A percentile compares a stretch with the other conserved stretches of the same genome.
phyloP scores from a whole-genome alignment of 2,329 filamentous ascomycete species.

The Cladophialophora yegresii region DNA sequence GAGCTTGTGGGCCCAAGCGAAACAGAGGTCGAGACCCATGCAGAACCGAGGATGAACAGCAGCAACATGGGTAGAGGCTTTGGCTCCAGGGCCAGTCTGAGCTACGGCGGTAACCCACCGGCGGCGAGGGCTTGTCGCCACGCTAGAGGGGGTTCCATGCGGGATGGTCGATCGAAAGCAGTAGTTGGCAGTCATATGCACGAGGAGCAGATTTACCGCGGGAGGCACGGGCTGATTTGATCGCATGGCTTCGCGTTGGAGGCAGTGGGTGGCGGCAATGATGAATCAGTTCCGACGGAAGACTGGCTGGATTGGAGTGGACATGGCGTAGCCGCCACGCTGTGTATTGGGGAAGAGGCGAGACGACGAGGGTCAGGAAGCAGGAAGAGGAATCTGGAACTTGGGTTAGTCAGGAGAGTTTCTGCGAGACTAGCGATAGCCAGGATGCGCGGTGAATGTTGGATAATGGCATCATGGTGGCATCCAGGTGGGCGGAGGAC shows the following conservation, averaged over 20 bases:
- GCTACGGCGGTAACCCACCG: background rate
- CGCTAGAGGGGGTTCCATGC: background rate
- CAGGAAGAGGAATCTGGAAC: conserved; percentile 1
- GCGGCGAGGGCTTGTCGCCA: background rate
- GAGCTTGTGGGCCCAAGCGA: background rate
- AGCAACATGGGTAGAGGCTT: background rate
- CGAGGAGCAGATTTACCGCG: background rate
- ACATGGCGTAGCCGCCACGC: background rate
- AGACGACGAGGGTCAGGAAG: background rate
- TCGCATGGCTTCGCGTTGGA: background rate
- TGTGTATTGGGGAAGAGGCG: background rate
- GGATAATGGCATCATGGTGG: background rate
- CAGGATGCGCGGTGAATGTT: background rate
- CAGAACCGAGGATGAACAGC: background rate
- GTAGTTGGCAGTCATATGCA: background rate
- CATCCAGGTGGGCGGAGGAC: background rate
- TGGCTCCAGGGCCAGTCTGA: background rate
- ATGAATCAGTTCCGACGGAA: background rate
- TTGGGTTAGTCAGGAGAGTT: conserved; percentile 10
- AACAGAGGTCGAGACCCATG: conserved; percentile 6
- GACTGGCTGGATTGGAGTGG: background rate
- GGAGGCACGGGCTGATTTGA: background rate
- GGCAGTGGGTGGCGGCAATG: background rate
- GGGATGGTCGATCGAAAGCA: background rate
- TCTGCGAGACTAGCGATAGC: conserved; percentile 12